These are phyloP conservation scores for Aspergillus neoniger DNA, from an alignment of 2,329 filamentous ascomycete species.

Conservation along the genomic window DNA sequence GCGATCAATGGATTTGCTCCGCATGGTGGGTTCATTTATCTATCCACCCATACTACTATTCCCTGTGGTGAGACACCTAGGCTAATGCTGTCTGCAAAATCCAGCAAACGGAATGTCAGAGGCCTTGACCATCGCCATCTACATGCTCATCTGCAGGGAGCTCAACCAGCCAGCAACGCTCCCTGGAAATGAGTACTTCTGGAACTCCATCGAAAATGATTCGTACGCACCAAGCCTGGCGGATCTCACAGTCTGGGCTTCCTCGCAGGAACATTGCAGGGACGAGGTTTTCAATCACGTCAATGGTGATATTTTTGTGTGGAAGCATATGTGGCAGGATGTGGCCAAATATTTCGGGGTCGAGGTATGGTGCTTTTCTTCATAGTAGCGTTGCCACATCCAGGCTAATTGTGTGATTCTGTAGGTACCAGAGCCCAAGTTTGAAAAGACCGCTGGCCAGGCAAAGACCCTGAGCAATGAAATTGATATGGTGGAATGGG, in stretches of 20 bases:
- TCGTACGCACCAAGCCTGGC: conserved; percentile 32
- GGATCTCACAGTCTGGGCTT: conserved; percentile 29
- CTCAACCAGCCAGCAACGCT: conserved; percentile 22
- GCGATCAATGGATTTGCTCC: conserved; percentile 33
- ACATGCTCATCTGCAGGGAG: conserved; percentile 31
- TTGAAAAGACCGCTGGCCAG: conserved; percentile 18
- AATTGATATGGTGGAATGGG: conserved; percentile 28
- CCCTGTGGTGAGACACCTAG: not conserved
- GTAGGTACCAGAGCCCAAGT: conserved; percentile 17
- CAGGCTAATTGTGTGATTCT: not conserved
- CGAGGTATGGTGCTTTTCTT: conserved; percentile 12
- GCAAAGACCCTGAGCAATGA: conserved; percentile 17
- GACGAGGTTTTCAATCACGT: conserved; percentile 32
- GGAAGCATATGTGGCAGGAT: conserved; percentile 28
- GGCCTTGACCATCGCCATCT: conserved; percentile 30
- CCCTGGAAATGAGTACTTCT: conserved; percentile 33
- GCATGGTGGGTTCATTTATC: conserved; percentile 19
- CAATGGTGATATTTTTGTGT: conserved; percentile 33
- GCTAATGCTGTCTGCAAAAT: not conserved
- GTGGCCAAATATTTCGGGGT: conserved; percentile 27
- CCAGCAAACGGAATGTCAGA: conserved; percentile 33
- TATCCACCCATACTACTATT: not conserved
- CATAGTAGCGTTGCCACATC: too few relatives aligned
- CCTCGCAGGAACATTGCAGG: conserved; percentile 22
- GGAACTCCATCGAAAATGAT: conserved; percentile 29